Evolutionary conservation across 768 basidiomycete species (phyloP), one percentile per base, ranked within the genome.

Genomic region (Boletus rufocinnamomeus): DNA sequence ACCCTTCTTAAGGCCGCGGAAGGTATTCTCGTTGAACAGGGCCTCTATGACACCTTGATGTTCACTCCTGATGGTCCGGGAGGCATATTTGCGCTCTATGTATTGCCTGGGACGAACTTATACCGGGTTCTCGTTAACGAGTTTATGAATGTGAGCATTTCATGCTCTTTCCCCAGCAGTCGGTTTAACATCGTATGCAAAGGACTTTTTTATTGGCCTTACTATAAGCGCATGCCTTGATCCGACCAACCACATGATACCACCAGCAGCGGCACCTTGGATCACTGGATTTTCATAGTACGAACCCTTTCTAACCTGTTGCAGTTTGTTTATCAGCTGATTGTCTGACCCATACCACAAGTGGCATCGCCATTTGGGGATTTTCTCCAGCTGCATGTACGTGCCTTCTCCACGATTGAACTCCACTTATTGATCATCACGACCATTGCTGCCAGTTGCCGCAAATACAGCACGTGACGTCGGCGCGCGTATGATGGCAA

Each of bases 401-500:
- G 57, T 56, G 40, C 19, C 35, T 38, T 48, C 10, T 57, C 38
- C 32, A 19, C 35, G 17, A 46, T 44, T 25, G 21, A 46, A 38
- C 25, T 7, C 6, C 6, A 10, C 6, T 51, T 38, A 10, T 30
- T 59, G 25, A 58, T 40, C 32, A 47, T 50, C 45, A 44, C n/a
- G 11, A 46, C 46, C 16, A 40, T 23, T 49, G 41, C 7, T 30
- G 58, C 14, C 57, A 84, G 80, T 89, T 45, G 79, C 84, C 14
- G 76, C 86, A 30, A 89, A 89, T 70, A 72, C 84, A 4, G 86
- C 87, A 35, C 85, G 88, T 64, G 88, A 89, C 68, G 32, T 89
- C 44, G 88, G 87, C 21, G 84, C 79, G 4, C 82, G 87, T 19
- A 58, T 88, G 19, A 79, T 81, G 62, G 82, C 79, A 1, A 67